phyloP scores from a whole-genome alignment of 2,329 filamentous ascomycete species.

The Talaromyces atroroseus region DNA sequence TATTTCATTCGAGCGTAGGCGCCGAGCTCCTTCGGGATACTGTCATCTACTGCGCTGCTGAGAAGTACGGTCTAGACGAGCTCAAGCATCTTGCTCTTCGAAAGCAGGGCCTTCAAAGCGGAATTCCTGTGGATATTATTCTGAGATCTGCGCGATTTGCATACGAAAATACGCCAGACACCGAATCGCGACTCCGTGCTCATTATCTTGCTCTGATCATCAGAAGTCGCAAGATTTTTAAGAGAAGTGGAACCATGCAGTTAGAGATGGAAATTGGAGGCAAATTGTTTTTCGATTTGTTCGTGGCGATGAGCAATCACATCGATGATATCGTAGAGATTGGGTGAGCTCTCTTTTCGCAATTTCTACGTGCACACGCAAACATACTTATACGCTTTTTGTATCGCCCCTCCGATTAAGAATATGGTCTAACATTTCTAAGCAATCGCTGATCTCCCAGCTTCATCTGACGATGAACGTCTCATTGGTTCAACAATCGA shows the following conservation, averaged over 20 bases:
- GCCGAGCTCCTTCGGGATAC: slow-evolving; percentile 84
- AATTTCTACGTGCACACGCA: slow-evolving; percentile 14
- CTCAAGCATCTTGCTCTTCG: slow-evolving; percentile 85
- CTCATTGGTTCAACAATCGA: slow-evolving; percentile 23
- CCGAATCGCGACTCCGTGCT: slow-evolving; percentile 85
- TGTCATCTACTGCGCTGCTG: slow-evolving; percentile 87
- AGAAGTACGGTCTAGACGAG: slow-evolving; percentile 84
- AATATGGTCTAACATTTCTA: slow-evolving; percentile 7
- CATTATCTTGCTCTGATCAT: slow-evolving; percentile 97
- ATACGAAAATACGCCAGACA: slow-evolving; percentile 90
- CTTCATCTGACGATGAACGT: slow-evolving; percentile 43
- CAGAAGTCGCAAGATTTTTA: slow-evolving; percentile 94
- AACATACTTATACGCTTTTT: slow-evolving; percentile 16
- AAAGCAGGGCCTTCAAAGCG: slow-evolving; percentile 90
- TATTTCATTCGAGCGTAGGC: slow-evolving; percentile 68
- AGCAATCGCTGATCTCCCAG: slow-evolving; percentile 51
- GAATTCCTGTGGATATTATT: slow-evolving; percentile 87
- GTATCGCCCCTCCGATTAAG: not conserved
- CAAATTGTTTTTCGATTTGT: slow-evolving; percentile 96
- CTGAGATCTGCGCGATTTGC: slow-evolving; percentile 89
- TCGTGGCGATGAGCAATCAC: slow-evolving; percentile 97
- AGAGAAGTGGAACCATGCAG: slow-evolving; percentile 97
- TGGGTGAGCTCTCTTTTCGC: slow-evolving; percentile 52
- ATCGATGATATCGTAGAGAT: slow-evolving; percentile 92
- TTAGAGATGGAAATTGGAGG: slow-evolving; percentile 94